A percentile compares a stretch with the other conserved stretches of the same genome.
Conservation (phyloP, 2,329 filamentous ascomycete genomes). For the Pseudocercospora fuligena region DNA sequence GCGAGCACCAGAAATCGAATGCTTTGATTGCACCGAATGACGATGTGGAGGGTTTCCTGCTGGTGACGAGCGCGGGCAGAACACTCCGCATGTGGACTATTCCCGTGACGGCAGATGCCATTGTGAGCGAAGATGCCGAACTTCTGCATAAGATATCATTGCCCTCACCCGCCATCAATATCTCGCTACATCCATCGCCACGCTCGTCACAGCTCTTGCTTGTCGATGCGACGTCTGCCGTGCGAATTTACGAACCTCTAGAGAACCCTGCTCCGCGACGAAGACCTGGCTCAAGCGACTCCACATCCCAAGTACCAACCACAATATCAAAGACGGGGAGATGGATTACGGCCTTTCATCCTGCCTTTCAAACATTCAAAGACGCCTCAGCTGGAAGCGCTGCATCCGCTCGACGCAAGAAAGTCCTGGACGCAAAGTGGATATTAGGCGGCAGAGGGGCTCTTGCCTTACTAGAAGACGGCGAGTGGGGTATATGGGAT, state of each 20-base stretch:
- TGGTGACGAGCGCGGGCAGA: constrained; percentile 26
- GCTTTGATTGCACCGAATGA: constrained; percentile 10
- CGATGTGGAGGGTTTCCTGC: constrained; percentile 23
- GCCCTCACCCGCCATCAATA: constrained; percentile 20
- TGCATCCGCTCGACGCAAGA: constrained; percentile 49
- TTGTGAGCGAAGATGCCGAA: constrained; percentile 22
- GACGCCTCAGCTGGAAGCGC: constrained; percentile 28
- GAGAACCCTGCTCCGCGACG: constrained; percentile 32
- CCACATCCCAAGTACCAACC: constrained; percentile 7
- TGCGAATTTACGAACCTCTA: constrained; percentile 63
- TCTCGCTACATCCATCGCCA: constrained; percentile 36
- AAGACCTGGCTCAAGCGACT: constrained; percentile 36
- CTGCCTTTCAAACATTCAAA: constrained; percentile 31
- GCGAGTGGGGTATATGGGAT: constrained; percentile 61
- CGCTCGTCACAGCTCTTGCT: constrained; percentile 53
- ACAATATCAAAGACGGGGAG: constrained; percentile 25
- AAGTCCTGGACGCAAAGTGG: constrained; percentile 56
- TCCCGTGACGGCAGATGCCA: constrained; percentile 29
- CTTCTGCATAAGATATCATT: constrained; percentile 24
- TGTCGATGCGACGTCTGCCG: constrained; percentile 58
- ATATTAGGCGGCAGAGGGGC: constrained; percentile 52
- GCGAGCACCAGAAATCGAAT: constrained; percentile 19
- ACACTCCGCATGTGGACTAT: constrained; percentile 33
- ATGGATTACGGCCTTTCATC: constrained; percentile 38
- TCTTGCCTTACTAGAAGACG: constrained; percentile 54